Evolutionary conservation across 306 rosid genomes (phyloP), one percentile per base, ranked within the genome.

Genomic region (Cicer chorassanicum): DNA sequence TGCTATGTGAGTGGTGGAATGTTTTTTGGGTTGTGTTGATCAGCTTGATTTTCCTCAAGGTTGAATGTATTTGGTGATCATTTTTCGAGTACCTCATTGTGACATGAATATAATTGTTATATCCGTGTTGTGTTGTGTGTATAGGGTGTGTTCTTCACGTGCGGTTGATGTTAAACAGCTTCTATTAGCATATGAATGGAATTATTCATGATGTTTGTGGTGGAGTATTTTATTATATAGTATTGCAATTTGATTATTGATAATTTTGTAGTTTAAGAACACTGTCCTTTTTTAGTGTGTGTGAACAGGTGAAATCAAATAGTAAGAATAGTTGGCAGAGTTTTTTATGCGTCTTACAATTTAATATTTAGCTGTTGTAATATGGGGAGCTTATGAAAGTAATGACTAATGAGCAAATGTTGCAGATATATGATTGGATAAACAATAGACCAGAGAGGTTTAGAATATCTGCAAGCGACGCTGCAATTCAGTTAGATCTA

Each of bases 361-460:
- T 48, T 14, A n/a, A 46, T 46, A 65, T 9, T 70, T 48, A 48
- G 13, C 16, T 48, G 15, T 10, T 48, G 53, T 48, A 48, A 48
- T 10, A 12, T 48, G 16, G 15, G 24, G 16, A 13, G 16, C 53
- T 48, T 41, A 42, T 48, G 9, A 24, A 59, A 83, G 53, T 12
- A 71, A 45, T 54, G 70, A 83, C 41, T 12, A 67, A 36, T 55
- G 72, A 16, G 36, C 60, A 8, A 56, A 62, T 74, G 62, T 43
- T 80, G 45, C 88, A 94, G 99, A 88, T 94, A 64, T 87, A 87
- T 85, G 96, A 94, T 43, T 94, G 99, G 99, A 92, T 94, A 89
- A 84, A 82, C 82, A 85, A 88, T 56, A 80, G 96, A 80, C 92
- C 73, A 61, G 96, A 94, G 86, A 86, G 98, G 81, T 94, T 92